phyloP scores from a whole-genome alignment of 2,329 filamentous ascomycete genomes.

The Diaporthe aspalathi region DNA sequence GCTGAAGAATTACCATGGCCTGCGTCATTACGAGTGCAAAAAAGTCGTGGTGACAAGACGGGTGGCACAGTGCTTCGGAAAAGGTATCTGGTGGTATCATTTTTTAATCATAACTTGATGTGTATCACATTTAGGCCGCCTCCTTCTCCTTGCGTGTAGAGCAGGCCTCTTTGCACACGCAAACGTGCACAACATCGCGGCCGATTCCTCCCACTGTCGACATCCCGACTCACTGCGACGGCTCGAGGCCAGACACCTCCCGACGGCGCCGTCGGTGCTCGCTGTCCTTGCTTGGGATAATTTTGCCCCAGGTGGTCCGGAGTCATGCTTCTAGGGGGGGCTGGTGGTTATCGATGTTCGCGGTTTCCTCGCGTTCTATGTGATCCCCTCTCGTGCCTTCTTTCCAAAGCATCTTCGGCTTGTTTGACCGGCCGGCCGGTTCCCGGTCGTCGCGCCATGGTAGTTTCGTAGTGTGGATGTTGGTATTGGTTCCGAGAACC shows the following conservation, averaged over 20 bases:
- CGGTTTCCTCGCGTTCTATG: neutral
- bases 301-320: too few species aligned
- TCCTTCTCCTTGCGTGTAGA: neutral
- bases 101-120: neutral
- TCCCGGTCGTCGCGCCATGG: neutral
- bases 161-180: neutral
- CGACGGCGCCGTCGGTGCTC: too few species aligned
- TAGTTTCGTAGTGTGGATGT: neutral
- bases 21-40: neutral
- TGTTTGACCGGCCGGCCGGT: neutral
- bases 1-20: neutral
- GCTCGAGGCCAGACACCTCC: neutral
- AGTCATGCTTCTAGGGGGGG: too few species aligned
- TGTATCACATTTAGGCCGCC: neutral
- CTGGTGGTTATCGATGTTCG: too few species aligned
- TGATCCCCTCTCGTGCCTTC: neutral
- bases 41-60: neutral
- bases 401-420: neutral
- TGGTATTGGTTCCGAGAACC: neutral
- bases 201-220: neutral
- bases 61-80: neutral
- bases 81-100: neutral
- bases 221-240: neutral
- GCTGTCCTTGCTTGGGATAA: too few species aligned
- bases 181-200: neutral